Base-by-base conservation (phyloP, 441 rosid genomes). In the Viola pubescens region DNA sequence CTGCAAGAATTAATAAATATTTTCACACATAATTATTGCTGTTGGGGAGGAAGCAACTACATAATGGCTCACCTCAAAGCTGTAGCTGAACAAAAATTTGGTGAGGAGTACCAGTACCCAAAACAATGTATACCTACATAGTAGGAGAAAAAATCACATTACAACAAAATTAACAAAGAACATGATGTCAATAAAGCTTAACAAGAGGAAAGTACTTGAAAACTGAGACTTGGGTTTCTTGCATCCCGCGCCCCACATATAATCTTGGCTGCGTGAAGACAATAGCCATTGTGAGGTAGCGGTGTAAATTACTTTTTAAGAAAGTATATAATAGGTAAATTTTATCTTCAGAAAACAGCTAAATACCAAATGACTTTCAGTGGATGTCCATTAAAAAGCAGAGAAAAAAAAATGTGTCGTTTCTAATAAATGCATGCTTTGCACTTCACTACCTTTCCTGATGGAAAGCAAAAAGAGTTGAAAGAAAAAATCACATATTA, bases 181-280 rank as follows among this genome's bases (percentile, higher is more conserved):
- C 7, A 58, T 47, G 59, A 37, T 62, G 54, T 10, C 46, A 13
- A 62, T 71, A 48, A 71, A 50, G 54, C 53, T 69, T 62, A 55
- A 66, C 8, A 63, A 62, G 37, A 60, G 52, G 63, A 66, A 62
- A 58, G 58, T 94, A 94, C 99, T 90, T 94, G 85, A 90, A 77
- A 62, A 80, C 81, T 16, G 97, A 88, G 65, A 94, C 62, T 77
- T 90, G 97, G 58, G 91, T 86, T 81, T 94, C 99, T 73, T 94
- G 99, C 95, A 94, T 80, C 70, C 99, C 99, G 59, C 94, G 83
- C 62, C 99, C 99, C 61, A 90, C 72, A 61, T 75, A 94, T 79
- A 82, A 76, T 73, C 94, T 81, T 72, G 97, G 86, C 99, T 94
- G 74, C 83, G 80, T 10, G 48, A 74, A 26, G 34, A 26, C 2